These are phyloP conservation scores for Sporothrix brasiliensis DNA, from an alignment of 2,329 filamentous ascomycete species.

Conservation along the genomic window DNA sequence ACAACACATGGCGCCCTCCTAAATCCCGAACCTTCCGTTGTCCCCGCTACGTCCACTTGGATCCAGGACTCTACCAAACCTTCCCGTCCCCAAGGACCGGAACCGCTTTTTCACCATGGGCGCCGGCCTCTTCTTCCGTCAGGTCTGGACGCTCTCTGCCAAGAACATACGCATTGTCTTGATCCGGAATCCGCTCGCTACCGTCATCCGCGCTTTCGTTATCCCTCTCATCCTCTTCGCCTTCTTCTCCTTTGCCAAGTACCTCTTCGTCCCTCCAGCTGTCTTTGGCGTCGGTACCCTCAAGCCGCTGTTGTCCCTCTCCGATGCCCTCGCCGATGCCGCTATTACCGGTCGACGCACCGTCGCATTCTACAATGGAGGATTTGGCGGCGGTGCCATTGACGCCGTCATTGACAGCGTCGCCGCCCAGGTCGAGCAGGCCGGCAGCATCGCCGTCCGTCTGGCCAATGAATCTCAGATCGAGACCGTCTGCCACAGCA, in stretches of 20 bases:
- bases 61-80: background rate
- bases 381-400: conserved; percentile 69
- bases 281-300: conserved; percentile 71
- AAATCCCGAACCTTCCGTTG: background rate
- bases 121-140: conserved; percentile 44
- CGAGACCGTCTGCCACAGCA: conserved; percentile 57
- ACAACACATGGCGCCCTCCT: conserved; percentile 1
- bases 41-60: background rate
- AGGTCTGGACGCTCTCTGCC: conserved; percentile 62
- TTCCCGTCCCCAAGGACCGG: background rate
- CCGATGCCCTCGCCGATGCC: conserved; percentile 63
- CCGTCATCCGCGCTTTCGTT: conserved; percentile 60
- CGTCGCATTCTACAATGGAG: conserved; percentile 78
- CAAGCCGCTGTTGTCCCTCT: conserved; percentile 64
- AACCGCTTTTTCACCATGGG: conserved; percentile 13
- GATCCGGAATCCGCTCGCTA: conserved; percentile 56
- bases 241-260: conserved; percentile 72
- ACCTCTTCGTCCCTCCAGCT: conserved; percentile 79
- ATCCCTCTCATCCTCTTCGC: conserved; percentile 61
- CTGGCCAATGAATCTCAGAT: conserved; percentile 41
- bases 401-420: conserved; percentile 69
- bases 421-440: conserved; percentile 57
- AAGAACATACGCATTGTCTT: conserved; percentile 66
- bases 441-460: conserved; percentile 51
- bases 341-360: conserved; percentile 62